Base-by-base conservation (phyloP, 139 green algal species). In the Eudorina sp. region DNA sequence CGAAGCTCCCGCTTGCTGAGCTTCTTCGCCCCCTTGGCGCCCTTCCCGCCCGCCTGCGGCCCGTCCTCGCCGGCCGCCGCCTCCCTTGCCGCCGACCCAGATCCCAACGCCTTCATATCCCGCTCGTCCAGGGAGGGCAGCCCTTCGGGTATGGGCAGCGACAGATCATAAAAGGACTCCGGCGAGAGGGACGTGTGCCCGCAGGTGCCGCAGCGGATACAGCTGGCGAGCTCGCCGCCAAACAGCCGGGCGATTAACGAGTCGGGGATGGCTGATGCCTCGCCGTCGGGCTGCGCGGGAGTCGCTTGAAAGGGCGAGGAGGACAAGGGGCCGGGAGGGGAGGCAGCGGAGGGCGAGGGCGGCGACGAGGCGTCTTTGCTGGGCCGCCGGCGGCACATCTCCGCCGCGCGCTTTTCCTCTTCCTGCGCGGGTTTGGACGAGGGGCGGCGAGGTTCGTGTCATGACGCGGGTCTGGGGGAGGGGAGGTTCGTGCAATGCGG, bases 81-180 rank as follows among this genome's bases (percentile, higher is more conserved):
- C 29, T n/a, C 80, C 41, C 58, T 60, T 53, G 27, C 84, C 72
- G 27, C 86, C 38, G 34, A 31, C 55, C 18, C 48, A 16, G 34
- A 84, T 43, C 79, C 16, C 29, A 75, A 36, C 25, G n/a, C 83
- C 83, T 60, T 48, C 14, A 51, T 4, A 45, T 83, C 73, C 72
- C 38, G 34, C 25, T 55, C 43, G 38, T 46, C 74, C n/a, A 43
- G 0, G 58, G 38, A 58, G 7, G 48, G 84, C 48, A 68, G 51
- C 53, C 84, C 81, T 40, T 90, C 88, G 8, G 95, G 94, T 13
- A 96, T 94, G n/a, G 91, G 90, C 55, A 96, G 81, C 41, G 91
- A 95, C 41, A 96, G 90, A 75, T 96, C 93, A 40, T 93, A 74
- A 36, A 93, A 94, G 8, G 72, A 74, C 83, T 94, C 92, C 45